phyloP scores from a whole-genome alignment of 2,329 filamentous ascomycete species.

The Boeremia lycopersici region DNA sequence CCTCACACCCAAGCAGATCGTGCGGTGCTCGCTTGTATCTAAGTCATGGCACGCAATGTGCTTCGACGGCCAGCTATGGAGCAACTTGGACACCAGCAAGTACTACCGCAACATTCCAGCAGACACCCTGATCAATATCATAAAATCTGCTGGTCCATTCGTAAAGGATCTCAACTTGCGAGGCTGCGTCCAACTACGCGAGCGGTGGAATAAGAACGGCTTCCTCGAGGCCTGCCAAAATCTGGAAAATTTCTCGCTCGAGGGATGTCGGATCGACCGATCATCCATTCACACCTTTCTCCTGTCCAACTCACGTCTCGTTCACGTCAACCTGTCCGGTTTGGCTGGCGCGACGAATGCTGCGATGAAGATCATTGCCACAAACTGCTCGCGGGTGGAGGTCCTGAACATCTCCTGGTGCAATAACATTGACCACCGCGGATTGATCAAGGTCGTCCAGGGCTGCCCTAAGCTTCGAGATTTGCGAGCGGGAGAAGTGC shows the following conservation, averaged over 20 bases:
- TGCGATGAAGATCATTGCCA: slow-evolving; percentile 83
- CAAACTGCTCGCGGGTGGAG: slow-evolving; percentile 81
- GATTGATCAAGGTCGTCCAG: slow-evolving; percentile 73
- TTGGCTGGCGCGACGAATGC: slow-evolving; percentile 79
- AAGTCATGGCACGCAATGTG: slow-evolving; percentile 81
- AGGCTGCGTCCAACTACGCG: slow-evolving; percentile 86
- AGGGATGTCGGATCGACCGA: slow-evolving; percentile 86
- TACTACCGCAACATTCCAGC: slow-evolving; percentile 90
- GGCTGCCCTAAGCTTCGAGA: slow-evolving; percentile 77
- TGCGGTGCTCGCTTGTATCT: slow-evolving; percentile 77
- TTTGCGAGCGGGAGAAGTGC: slow-evolving; percentile 79
- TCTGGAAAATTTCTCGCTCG: slow-evolving; percentile 82
- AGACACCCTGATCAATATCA: slow-evolving; percentile 81
- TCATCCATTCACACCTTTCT: slow-evolving; percentile 78
- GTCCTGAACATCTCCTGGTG: slow-evolving; percentile 93
- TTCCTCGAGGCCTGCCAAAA: slow-evolving; percentile 87
- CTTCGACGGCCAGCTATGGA: slow-evolving; percentile 95
- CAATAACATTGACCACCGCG: slow-evolving; percentile 78
- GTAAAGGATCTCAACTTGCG: slow-evolving; percentile 88
- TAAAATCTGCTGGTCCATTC: slow-evolving; percentile 84
- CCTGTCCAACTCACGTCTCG: slow-evolving; percentile 75
- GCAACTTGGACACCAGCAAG: slow-evolving; percentile 76
- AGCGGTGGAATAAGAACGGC: slow-evolving; percentile 76
- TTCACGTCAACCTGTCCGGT: slow-evolving; percentile 86
- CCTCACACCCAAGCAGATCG: slow-evolving; percentile 78